These are phyloP conservation scores for Citrus cavaleriei DNA, from an alignment of 345 rosid genomes.

Conservation along the genomic window DNA sequence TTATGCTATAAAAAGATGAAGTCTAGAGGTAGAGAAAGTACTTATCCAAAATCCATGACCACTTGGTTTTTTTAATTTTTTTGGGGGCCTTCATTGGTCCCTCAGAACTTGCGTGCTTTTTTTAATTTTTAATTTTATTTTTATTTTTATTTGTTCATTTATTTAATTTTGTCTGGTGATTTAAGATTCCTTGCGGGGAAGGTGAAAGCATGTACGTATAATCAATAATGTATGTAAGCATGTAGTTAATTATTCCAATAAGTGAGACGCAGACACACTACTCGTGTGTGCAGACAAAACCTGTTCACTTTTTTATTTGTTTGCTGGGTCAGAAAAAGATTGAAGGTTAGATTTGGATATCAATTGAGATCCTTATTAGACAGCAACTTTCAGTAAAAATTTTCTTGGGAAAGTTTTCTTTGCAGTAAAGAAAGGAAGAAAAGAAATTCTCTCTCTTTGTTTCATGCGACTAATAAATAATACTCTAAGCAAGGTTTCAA, in stretches of 20 bases:
- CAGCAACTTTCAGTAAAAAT: neutral
- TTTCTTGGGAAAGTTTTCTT: neutral
- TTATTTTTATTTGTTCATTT: neutral
- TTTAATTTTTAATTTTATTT: neutral
- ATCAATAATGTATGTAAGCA: neutral
- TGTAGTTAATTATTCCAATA: neutral
- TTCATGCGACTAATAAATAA: neutral
- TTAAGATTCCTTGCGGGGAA: slow-evolving; percentile 19
- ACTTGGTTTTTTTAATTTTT: neutral
- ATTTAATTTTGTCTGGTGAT: neutral
- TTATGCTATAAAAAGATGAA: slow-evolving; percentile 16
- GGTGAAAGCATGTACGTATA: neutral
- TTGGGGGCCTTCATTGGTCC: neutral
- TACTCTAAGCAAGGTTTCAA: no score
- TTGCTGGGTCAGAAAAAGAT: neutral
- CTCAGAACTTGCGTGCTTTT: neutral
- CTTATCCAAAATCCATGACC: slow-evolving; percentile 12
- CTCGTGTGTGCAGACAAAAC: neutral
- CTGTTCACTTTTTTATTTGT: neutral
- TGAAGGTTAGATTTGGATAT: neutral
- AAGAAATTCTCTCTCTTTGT: neutral
- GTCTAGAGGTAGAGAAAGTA: neutral
- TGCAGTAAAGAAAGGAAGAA: neutral
- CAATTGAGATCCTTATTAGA: neutral
- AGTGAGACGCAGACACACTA: neutral